Conservation (phyloP, 768 basidiomycete species). For the Auricularia sp. region DNA sequence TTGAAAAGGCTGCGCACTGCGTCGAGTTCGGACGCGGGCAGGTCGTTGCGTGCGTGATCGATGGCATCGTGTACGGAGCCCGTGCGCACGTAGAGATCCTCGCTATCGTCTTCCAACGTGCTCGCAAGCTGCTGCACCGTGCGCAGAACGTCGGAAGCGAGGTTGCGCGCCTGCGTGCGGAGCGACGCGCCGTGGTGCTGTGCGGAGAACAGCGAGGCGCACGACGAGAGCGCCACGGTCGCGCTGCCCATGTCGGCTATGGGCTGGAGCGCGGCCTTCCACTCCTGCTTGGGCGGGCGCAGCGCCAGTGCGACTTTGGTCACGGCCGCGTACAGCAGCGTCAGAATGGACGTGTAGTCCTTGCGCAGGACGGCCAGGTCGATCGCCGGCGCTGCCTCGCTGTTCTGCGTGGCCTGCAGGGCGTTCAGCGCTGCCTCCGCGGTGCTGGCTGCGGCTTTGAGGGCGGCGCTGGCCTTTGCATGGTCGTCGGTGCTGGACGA, state of each 20-base stretch:
- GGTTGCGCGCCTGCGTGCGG: constrained; percentile 31
- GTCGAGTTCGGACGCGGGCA: constrained; percentile 46
- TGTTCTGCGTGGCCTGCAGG: not conserved
- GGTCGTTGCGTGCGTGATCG: constrained; percentile 33
- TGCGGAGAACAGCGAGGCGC: constrained; percentile 33
- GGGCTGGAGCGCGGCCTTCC: constrained; percentile 39
- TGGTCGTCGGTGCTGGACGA: not conserved
- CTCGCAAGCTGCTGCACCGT: constrained; percentile 36
- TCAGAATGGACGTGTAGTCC: constrained; percentile 49
- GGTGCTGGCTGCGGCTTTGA: not conserved
- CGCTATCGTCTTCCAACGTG: constrained; percentile 29
- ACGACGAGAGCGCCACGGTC: constrained; percentile 41
- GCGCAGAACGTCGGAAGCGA: constrained; percentile 34
- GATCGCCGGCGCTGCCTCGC: not conserved
- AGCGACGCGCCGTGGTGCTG: constrained; percentile 38
- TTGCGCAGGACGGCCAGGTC: constrained; percentile 29
- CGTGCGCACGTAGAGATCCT: constrained; percentile 44
- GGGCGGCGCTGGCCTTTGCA: constrained; percentile 2
- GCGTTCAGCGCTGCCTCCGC: constrained; percentile 4
- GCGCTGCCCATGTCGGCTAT: constrained; percentile 45
- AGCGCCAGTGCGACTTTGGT: constrained; percentile 57
- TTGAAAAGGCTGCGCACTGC: constrained; percentile 48
- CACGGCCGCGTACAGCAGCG: constrained; percentile 43
- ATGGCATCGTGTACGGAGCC: constrained; percentile 56
- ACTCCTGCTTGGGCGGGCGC: constrained; percentile 45